Percentiles rank a stretch among this genome's conserved stretches.
Conservation (phyloP, 768 basidiomycete species). For the Floccularia luteovirens region DNA sequence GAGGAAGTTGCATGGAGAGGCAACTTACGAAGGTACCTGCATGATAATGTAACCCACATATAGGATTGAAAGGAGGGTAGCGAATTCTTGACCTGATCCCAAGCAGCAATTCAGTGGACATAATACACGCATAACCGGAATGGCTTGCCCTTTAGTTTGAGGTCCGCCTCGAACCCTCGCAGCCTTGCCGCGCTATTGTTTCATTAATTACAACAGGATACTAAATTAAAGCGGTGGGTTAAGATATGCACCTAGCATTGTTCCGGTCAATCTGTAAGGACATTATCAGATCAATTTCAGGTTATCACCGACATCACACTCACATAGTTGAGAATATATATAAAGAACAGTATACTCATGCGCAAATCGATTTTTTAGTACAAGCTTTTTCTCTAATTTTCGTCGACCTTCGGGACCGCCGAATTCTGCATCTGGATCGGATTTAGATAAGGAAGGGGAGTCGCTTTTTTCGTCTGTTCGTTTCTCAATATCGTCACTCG, state of each 20-base stretch:
- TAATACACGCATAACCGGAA: neutral
- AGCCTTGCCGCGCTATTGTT: conserved; percentile 64
- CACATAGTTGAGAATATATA: conserved; percentile 46
- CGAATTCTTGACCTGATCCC: conserved; percentile 32
- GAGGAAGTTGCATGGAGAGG: neutral
- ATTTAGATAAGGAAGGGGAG: neutral
- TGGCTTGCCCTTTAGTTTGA: conserved; percentile 36
- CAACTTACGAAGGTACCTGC: conserved; percentile 69
- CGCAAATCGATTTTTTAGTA: conserved; percentile 39
- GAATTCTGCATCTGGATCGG: conserved; percentile 34
- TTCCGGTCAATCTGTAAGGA: conserved; percentile 65
- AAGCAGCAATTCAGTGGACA: neutral
- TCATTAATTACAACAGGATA: neutral
- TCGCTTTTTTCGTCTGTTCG: neutral
- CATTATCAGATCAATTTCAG: conserved; percentile 15
- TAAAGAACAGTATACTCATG: conserved; percentile 45
- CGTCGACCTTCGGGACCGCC: conserved; percentile 38
- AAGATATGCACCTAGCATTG: conserved; percentile 56
- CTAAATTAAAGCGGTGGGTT: too few relatives aligned
- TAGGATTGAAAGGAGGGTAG: conserved; percentile 59
- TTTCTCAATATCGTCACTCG: conserved; percentile 11
- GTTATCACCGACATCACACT: conserved; percentile 21
- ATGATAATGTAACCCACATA: conserved; percentile 73
- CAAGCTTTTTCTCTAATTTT: conserved; percentile 12
- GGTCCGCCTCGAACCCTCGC: conserved; percentile 63